Percentiles rank a stretch among this genome's conserved stretches.
phyloP scores from a whole-genome alignment of 192 early-diverging fungal species.

The Coemansia sp. region DNA sequence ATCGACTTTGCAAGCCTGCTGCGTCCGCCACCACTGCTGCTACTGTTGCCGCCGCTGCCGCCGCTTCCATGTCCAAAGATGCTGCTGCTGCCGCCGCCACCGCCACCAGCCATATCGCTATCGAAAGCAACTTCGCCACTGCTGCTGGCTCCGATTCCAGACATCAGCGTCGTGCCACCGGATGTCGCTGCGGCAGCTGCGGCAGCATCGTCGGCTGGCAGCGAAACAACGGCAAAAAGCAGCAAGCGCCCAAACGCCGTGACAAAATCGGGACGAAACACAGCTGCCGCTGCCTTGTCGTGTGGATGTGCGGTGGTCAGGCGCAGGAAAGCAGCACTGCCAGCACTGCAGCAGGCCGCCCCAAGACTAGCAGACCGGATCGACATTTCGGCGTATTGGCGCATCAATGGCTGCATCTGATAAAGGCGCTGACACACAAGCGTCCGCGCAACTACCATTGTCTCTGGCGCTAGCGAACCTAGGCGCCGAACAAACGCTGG shows the following conservation, averaged over 20 bases:
- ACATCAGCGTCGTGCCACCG: neutral
- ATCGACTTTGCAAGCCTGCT: conserved; percentile 52
- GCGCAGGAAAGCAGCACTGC: conserved; percentile 11
- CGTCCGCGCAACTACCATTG: conserved; percentile 42
- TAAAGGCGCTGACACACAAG: conserved; percentile 51
- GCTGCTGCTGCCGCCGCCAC: neutral
- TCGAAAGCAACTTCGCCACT: neutral
- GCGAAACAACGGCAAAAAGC: conserved; percentile 44
- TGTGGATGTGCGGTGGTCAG: conserved; percentile 9
- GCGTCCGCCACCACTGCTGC: conserved; percentile 18
- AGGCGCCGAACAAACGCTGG: conserved; percentile 44
- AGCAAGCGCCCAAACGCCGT: conserved; percentile 36
- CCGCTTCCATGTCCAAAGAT: conserved; percentile 7
- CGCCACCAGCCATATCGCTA: neutral
- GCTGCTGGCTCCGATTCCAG: neutral
- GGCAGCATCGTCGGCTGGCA: conserved; percentile 20
- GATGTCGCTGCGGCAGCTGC: conserved; percentile 3
- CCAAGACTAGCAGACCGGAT: conserved; percentile 17
- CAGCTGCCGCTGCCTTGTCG: conserved; percentile 11
- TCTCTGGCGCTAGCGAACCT: conserved; percentile 41
- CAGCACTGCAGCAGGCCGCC: neutral
- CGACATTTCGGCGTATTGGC: conserved; percentile 51
- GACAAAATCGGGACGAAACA: conserved; percentile 25
- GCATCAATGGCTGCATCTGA: conserved; percentile 54
- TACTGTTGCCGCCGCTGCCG: conserved; percentile 4